Evolutionary conservation across 2,329 filamentous ascomycete species (phyloP).

Genomic region (Geoglossum cookeanum): DNA sequence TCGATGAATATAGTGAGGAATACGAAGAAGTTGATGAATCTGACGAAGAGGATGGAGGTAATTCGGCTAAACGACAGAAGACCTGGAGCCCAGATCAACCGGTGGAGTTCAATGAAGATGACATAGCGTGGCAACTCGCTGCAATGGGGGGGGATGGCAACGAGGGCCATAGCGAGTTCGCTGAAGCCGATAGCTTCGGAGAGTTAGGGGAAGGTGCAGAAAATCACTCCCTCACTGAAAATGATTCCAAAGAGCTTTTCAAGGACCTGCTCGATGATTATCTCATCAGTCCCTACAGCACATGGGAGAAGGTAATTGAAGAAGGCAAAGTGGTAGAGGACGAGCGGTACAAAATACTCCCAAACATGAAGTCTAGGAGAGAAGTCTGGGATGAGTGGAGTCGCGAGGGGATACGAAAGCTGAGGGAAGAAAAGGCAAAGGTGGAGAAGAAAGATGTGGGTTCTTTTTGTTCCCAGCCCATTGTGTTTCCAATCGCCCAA

Average conservation of each 20-base stretch:
- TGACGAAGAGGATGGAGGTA: conserved; percentile 35
- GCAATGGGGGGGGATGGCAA: conserved; percentile 71
- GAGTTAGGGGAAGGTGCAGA: conserved; percentile 53
- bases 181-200: conserved; percentile 22
- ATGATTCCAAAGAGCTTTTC: conserved; percentile 63
- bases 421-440: conserved; percentile 53
- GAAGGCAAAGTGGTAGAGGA: conserved; percentile 70
- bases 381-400: conserved; percentile 78
- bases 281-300: conserved; percentile 65
- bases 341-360: conserved; percentile 63
- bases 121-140: conserved; percentile 81
- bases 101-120: conserved; percentile 79
- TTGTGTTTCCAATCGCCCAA: too few relatives aligned
- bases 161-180: conserved; percentile 55
- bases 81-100: conserved; percentile 25
- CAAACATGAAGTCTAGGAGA: conserved; percentile 61
- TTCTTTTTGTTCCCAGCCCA: neutral
- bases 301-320: conserved; percentile 81
- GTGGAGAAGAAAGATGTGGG: conserved; percentile 53
- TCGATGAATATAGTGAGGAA: conserved; percentile 8
- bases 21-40: conserved; percentile 34
- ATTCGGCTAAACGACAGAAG: conserved; percentile 33
- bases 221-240: conserved; percentile 49
- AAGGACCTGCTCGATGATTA: conserved; percentile 71
- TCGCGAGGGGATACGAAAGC: conserved; percentile 49